phyloP scores from a whole-genome alignment of 352 stramenopile species.

The Globisporangium rhizosaccharum region DNA sequence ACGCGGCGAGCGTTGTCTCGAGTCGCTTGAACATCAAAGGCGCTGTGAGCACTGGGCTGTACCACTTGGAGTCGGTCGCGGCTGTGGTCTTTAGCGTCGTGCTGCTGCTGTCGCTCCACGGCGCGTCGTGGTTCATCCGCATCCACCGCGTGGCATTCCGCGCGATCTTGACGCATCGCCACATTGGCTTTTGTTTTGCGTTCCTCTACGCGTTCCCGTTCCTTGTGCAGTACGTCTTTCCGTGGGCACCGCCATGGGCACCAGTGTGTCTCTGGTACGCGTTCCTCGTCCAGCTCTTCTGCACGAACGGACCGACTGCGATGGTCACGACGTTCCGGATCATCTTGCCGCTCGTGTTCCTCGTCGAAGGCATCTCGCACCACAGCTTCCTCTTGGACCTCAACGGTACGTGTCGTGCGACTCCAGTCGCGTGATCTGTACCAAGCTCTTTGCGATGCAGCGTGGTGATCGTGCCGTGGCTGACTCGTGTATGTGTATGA shows the following conservation, averaged over 20 bases:
- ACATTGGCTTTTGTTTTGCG: constrained; percentile 85
- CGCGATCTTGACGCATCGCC: constrained; percentile 72
- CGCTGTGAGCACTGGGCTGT: constrained; percentile 26
- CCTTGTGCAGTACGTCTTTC: constrained; percentile 83
- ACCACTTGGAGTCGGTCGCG: constrained; percentile 63
- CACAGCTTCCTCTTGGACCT: constrained; percentile 88
- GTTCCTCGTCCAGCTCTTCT: constrained; percentile 87
- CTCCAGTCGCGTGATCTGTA: neutral
- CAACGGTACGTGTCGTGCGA: constrained; percentile 42
- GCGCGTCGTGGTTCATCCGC: constrained; percentile 69
- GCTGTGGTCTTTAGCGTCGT: constrained; percentile 63
- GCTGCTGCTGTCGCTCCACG: constrained; percentile 62
- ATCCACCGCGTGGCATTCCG: constrained; percentile 80
- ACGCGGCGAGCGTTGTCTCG: constrained; percentile 9
- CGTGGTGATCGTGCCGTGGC: neutral
- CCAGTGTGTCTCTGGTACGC: constrained; percentile 88
- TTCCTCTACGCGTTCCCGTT: constrained; percentile 87
- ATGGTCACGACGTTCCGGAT: constrained; percentile 87
- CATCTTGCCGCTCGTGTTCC: constrained; percentile 77
- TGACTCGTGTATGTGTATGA: neutral
- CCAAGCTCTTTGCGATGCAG: neutral
- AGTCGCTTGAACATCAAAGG: constrained; percentile 39
- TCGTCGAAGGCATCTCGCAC: constrained; percentile 84
- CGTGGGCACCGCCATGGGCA: constrained; percentile 84
- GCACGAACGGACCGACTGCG: constrained; percentile 69